A percentile compares a stretch with the other conserved stretches of the same genome.
Conservation (phyloP, 2,329 filamentous ascomycete species). For the Lasiodiplodia sp. region DNA sequence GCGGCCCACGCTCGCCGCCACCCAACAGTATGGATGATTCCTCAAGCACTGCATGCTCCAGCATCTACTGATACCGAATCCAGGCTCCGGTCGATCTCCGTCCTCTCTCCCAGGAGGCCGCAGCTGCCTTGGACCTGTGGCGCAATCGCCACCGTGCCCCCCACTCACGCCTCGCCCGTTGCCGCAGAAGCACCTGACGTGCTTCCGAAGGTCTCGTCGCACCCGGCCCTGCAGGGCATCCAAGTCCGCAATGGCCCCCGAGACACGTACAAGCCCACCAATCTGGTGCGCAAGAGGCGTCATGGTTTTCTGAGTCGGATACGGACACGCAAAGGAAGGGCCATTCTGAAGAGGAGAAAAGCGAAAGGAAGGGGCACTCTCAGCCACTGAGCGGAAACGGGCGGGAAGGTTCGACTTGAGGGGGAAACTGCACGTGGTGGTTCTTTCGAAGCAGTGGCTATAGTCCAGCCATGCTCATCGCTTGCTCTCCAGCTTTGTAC, state of each 20-base stretch:
- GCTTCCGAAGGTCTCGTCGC: conserved; percentile 44
- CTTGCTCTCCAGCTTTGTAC: background rate
- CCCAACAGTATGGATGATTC: conserved; percentile 33
- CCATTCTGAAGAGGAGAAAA: conserved; percentile 61
- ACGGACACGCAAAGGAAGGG: conserved; percentile 60
- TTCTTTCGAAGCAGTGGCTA: no score
- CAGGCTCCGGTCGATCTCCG: conserved; percentile 35
- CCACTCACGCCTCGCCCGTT: background rate
- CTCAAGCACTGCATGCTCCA: background rate
- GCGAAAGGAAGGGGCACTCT: conserved; percentile 56
- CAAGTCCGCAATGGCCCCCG: conserved; percentile 58
- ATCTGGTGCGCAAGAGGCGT: conserved; percentile 66
- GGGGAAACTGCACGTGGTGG: background rate
- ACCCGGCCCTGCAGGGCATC: conserved; percentile 45
- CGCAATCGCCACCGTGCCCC: conserved; percentile 27
- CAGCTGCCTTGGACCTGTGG: conserved; percentile 32
- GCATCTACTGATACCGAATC: background rate
- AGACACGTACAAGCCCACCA: conserved; percentile 66
- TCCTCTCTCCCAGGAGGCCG: conserved; percentile 34
- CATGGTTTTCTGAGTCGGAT: conserved; percentile 66
- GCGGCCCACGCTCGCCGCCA: conserved; percentile 34
- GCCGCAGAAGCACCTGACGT: conserved; percentile 40
- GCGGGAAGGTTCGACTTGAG: background rate
- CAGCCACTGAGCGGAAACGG: conserved; percentile 16
- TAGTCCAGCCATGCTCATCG: no score